These are phyloP conservation scores for Luffa aegyptiaca DNA, from an alignment of 306 rosid species.

Conservation along the genomic window DNA sequence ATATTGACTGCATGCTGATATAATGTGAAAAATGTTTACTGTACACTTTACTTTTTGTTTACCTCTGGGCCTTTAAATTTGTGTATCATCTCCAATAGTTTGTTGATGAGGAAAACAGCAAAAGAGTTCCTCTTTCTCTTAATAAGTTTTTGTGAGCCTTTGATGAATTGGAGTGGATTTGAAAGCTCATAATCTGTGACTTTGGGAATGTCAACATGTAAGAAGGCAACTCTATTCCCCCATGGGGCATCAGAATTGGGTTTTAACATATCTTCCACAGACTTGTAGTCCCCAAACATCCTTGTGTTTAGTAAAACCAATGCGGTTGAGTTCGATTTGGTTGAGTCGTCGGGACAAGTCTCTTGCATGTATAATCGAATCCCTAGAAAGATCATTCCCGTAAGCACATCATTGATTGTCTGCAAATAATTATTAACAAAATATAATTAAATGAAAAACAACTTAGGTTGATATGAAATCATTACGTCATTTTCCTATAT, in stretches of 20 bases:
- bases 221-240: slow-evolving; percentile 43
- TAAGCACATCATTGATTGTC: slow-evolving; percentile 55
- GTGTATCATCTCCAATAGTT: slow-evolving; percentile 30
- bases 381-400: too few species aligned
- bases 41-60: too few species aligned
- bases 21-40: too few species aligned
- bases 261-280: slow-evolving; percentile 36
- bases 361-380: too few species aligned
- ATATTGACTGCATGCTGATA: too few species aligned
- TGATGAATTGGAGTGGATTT: slow-evolving; percentile 35
- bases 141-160: slow-evolving; percentile 28
- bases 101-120: slow-evolving; percentile 20
- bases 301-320: slow-evolving; percentile 51
- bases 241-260: slow-evolving; percentile 29
- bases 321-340: slow-evolving; percentile 28
- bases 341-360: too few species aligned
- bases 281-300: slow-evolving; percentile 33
- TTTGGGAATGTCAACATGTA: slow-evolving; percentile 43
- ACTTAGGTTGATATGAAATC: too few species aligned
- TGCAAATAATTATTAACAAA: not conserved
- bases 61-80: slow-evolving; percentile 49
- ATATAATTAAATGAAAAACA: too few species aligned
- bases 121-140: slow-evolving; percentile 39
- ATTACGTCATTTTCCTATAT: too few species aligned
- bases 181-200: slow-evolving; percentile 11